Evolutionary conservation across 2,329 filamentous ascomycete species (phyloP).

Genomic region (Didymella pinodella): DNA sequence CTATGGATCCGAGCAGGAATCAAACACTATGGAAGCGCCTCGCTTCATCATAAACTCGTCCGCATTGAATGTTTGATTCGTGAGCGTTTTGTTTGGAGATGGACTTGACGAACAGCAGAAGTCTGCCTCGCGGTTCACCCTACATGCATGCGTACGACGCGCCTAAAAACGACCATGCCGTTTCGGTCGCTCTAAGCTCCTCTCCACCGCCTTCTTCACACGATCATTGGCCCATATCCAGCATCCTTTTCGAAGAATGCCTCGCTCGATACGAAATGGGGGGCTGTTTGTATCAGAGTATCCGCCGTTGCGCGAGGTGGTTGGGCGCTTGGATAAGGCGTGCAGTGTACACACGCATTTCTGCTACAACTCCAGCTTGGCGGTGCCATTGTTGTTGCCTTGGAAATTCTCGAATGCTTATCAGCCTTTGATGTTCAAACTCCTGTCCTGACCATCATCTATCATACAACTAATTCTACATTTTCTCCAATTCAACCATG

Average conservation of each 20-base stretch:
- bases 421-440: neutral
- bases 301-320: slow-evolving; percentile 4
- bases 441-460: neutral
- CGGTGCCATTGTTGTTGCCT: slow-evolving; percentile 20
- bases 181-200: neutral
- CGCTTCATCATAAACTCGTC: too few species aligned
- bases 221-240: slow-evolving; percentile 2
- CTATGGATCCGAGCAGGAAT: neutral
- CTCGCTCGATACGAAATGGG: neutral
- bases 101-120: slow-evolving; percentile 1
- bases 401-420: slow-evolving; percentile 6
- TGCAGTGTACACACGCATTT: slow-evolving; percentile 4
- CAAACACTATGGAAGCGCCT: neutral
- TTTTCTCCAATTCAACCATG: neutral
- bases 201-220: neutral
- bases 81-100: neutral
- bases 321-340: slow-evolving; percentile 13
- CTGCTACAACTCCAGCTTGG: slow-evolving; percentile 10
- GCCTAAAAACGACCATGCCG: slow-evolving; percentile 1
- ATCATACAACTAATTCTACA: neutral
- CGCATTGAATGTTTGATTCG: neutral
- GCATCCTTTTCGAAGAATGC: neutral
- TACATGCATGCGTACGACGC: slow-evolving; percentile 11
- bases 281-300: slow-evolving; percentile 11
- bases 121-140: slow-evolving; percentile 20